Base-by-base conservation (phyloP, 2,329 filamentous ascomycete species). In the Ophiostoma tasmaniense region DNA sequence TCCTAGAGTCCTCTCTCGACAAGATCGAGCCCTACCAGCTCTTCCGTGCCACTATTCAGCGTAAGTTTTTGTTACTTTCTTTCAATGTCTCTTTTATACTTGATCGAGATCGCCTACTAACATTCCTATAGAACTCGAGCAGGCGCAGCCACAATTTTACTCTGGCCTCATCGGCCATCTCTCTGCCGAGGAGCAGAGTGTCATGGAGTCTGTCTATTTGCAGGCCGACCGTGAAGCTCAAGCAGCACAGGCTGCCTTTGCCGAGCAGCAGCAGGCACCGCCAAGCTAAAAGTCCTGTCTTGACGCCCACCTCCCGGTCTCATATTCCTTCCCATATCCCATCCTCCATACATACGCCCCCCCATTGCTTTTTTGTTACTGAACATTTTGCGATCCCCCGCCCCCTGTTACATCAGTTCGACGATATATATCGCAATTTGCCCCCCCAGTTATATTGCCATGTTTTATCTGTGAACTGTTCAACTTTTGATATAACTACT, bases 1-100 rank as follows among this genome's bases (percentile, higher is more conserved):
- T 98, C 67, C 86, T 99, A 2, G 95, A 99, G 79, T 90, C 94
- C 14, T 93, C 94, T 20, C 84, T 99, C 30, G 95, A 99, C 79
- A 95, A 95, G 81, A 85, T 99, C 71, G 95, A 99, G 80, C 93
- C 94, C 2, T 99, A 99, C 76, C 86, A 89, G 76, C 83, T 97
- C 71, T 97, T 99, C 85, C 90, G 92, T 77, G 84, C 86, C 71
- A 89, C 91, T 22, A 82, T 98, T 73, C 79, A 94, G 76, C 90
- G 93, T 97, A 87, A 79, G 91, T 87, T 30, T 33, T 33, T 33
- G 33, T 33, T 33, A 8, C 33, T 33, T 33, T n/a, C n/a, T n/a
- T n/a, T 71, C 64, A 6, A 66, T 61, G 68, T 22, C 1, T 14
- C 17, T 8, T 42, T 72, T 66, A 8, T 69, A 39, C 14, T 11